Evolutionary conservation across 768 basidiomycete genomes (phyloP).

Genomic region (Macrocybe gigantea): DNA sequence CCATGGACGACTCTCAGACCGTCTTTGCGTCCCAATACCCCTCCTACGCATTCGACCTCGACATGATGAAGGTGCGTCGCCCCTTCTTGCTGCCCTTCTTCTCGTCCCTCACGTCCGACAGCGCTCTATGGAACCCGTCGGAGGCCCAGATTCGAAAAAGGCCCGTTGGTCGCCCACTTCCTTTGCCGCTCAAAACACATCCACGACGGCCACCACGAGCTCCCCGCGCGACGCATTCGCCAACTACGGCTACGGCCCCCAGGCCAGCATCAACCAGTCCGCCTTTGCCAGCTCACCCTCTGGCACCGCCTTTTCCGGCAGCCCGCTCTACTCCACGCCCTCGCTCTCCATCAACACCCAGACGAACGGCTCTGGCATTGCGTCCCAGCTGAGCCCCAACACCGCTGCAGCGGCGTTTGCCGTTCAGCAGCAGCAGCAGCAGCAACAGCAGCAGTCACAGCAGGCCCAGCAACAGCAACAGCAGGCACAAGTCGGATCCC

Average conservation of each 20-base stretch:
- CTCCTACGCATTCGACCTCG: conserved; percentile 73
- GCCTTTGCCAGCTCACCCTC: conserved; percentile 46
- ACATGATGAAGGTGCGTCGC: conserved; percentile 81
- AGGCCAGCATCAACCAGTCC: conserved; percentile 56
- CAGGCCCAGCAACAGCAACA: conserved; percentile 40
- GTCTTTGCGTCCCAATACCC: conserved; percentile 66
- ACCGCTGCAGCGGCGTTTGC: conserved; percentile 45
- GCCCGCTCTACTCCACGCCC: conserved; percentile 69
- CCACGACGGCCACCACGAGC: conserved; percentile 22
- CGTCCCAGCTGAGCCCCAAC: conserved; percentile 65
- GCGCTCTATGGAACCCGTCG: conserved; percentile 83
- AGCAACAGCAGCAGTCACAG: conserved; percentile 30
- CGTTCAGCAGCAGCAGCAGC: conserved; percentile 28
- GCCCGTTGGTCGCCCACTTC: conserved; percentile 79
- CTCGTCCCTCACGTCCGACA: conserved; percentile 21
- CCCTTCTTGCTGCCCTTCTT: conserved; percentile 1
- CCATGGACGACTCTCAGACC: conserved; percentile 74
- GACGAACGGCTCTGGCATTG: conserved; percentile 44
- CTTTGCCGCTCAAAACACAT: conserved; percentile 33
- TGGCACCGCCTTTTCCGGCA: conserved; percentile 41
- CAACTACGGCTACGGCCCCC: conserved; percentile 83
- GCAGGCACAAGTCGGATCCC: conserved; percentile 38
- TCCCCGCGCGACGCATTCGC: conserved; percentile 67
- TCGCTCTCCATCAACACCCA: conserved; percentile 64
- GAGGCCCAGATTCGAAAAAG: conserved; percentile 84